Conservation (phyloP, 1,284 basidiomycete genomes). For the Ceratobasidium sp. region DNA sequence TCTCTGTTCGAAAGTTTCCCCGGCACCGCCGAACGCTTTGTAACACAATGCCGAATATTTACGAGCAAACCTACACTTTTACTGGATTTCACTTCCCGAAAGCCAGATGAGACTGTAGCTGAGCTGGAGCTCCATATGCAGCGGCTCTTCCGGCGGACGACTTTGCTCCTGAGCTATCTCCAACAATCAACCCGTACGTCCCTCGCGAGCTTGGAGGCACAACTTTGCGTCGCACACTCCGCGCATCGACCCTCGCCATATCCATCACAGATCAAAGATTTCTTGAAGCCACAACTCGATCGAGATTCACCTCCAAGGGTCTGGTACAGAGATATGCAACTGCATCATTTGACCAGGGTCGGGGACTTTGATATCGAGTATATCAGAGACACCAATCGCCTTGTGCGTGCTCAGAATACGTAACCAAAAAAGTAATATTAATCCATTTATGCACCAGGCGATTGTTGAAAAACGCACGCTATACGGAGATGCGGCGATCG, state of each 20-base stretch:
- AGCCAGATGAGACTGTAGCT: neutral
- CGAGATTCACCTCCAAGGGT: neutral
- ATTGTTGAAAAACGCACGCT: no score
- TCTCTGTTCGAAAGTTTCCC: constrained; percentile 2
- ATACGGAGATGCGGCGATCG: no score
- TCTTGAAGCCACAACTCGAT: neutral
- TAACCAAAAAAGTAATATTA: no score
- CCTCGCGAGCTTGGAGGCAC: neutral
- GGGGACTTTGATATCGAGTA: no score
- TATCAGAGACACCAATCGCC: no score
- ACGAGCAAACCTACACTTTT: neutral
- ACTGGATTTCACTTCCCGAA: neutral
- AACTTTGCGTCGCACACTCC: neutral
- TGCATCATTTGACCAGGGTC: no score
- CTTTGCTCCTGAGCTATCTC: neutral
- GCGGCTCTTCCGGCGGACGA: neutral
- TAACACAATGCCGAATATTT: neutral
- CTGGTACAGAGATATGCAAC: neutral
- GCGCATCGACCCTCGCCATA: neutral
- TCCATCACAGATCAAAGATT: neutral
- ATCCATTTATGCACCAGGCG: no score
- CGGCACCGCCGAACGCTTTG: neutral
- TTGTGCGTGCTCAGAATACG: no score
- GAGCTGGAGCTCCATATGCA: neutral
- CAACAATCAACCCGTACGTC: neutral